phyloP scores from a whole-genome alignment of 306 rosid species.

The Malus fusca region DNA sequence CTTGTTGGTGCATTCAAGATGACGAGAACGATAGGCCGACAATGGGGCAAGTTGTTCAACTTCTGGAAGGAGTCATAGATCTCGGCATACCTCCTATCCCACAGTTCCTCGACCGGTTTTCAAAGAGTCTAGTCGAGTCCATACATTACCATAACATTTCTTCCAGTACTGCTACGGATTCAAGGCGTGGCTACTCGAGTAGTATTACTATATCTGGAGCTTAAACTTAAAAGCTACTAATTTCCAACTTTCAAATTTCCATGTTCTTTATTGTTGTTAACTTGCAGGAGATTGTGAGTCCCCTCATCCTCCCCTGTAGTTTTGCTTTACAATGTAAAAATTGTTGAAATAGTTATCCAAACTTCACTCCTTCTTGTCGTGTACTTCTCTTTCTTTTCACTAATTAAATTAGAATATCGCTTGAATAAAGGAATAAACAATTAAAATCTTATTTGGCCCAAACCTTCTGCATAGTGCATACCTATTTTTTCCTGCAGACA shows the following conservation, averaged over 20 bases:
- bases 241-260: background rate
- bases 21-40: constrained; percentile 27
- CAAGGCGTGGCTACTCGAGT: background rate
- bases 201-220: background rate
- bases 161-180: background rate
- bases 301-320: background rate
- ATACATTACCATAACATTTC: background rate
- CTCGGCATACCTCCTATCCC: constrained; percentile 26
- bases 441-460: background rate
- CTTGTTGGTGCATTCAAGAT: constrained; percentile 37
- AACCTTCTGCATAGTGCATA: no score
- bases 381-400: background rate
- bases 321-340: background rate
- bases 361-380: background rate
- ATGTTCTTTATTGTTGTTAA: background rate
- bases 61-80: constrained; percentile 19
- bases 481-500: no score
- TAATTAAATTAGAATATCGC: background rate
- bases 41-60: constrained; percentile 27
- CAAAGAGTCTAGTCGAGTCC: background rate
- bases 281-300: background rate
- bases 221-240: background rate
- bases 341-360: background rate
- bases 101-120: constrained; percentile 3
- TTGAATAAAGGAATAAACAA: no score